phyloP scores from a whole-genome alignment of 345 rosid genomes.

The Melaleuca alternifolia region DNA sequence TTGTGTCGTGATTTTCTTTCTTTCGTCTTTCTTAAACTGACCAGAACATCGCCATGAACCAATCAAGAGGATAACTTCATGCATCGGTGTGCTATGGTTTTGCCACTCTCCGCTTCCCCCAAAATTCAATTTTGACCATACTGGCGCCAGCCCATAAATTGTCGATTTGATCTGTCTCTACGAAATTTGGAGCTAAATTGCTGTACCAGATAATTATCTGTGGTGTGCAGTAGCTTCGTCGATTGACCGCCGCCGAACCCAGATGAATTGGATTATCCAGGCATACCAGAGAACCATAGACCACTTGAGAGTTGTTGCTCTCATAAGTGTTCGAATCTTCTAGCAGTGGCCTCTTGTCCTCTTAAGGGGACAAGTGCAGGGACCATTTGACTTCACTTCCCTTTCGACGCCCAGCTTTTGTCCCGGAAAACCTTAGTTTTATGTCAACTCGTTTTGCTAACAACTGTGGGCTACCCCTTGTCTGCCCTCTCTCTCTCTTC shows the following conservation, averaged over 20 bases:
- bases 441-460: constrained; percentile 50
- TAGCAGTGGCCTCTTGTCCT: constrained; percentile 13
- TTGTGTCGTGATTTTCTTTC: neutral
- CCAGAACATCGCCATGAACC: neutral
- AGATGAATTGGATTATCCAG: neutral
- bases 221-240: neutral
- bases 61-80: neutral
- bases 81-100: neutral
- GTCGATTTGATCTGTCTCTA: neutral
- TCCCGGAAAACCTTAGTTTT: constrained; percentile 36
- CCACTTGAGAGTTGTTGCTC: neutral
- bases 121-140: neutral
- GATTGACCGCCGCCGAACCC: neutral
- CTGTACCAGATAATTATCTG: neutral
- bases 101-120: neutral
- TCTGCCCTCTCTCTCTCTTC: constrained; percentile 16
- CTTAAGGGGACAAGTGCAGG: constrained; percentile 9
- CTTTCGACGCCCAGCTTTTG: constrained; percentile 28
- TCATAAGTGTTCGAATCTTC: constrained; percentile 9
- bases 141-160: neutral
- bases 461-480: constrained; percentile 50
- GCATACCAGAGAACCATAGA: neutral
- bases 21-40: neutral
- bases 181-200: neutral
- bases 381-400: constrained; percentile 44